phyloP scores from a whole-genome alignment of 2,329 filamentous ascomycete species.

The Akanthomyces dipterigenus region DNA sequence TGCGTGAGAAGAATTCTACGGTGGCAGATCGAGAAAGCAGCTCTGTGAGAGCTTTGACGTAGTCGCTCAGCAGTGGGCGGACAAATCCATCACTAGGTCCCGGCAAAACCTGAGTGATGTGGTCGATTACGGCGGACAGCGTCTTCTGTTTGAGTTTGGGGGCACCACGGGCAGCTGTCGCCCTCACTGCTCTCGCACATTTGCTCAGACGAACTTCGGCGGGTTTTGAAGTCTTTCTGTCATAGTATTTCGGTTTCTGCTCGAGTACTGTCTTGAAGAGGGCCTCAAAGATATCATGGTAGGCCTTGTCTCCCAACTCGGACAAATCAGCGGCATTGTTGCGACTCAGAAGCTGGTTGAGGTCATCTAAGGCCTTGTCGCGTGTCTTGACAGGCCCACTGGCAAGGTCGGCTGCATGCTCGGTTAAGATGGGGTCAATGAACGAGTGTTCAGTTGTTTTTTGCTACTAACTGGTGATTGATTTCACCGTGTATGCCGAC shows the following conservation, averaged over 20 bases:
- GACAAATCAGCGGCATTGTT: constrained; percentile 32
- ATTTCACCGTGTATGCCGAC: constrained; percentile 10
- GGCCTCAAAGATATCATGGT: constrained; percentile 72
- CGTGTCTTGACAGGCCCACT: constrained; percentile 25
- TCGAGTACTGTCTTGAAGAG: constrained; percentile 63
- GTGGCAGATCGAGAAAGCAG: constrained; percentile 69
- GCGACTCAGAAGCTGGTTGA: constrained; percentile 32
- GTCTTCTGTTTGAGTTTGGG: constrained; percentile 67
- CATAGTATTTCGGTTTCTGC: constrained; percentile 61
- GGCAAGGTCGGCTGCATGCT: background rate
- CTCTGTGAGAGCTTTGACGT: constrained; percentile 66
- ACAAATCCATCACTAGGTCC: constrained; percentile 55
- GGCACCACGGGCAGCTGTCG: constrained; percentile 63
- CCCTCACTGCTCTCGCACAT: constrained; percentile 65
- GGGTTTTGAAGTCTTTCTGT: constrained; percentile 39
- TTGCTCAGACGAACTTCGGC: constrained; percentile 54
- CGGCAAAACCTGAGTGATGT: constrained; percentile 70
- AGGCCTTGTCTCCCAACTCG: constrained; percentile 65
- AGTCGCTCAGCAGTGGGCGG: constrained; percentile 65
- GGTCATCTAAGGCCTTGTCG: constrained; percentile 34
- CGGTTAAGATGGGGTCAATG: too few species aligned
- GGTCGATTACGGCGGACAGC: constrained; percentile 69
- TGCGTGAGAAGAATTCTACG: constrained; percentile 65
- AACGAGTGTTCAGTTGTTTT: background rate
- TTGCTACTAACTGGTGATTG: constrained; percentile 4